Evolutionary conservation across 2,329 filamentous ascomycete species (phyloP).

Genomic region (Colletotrichum endophyticum): DNA sequence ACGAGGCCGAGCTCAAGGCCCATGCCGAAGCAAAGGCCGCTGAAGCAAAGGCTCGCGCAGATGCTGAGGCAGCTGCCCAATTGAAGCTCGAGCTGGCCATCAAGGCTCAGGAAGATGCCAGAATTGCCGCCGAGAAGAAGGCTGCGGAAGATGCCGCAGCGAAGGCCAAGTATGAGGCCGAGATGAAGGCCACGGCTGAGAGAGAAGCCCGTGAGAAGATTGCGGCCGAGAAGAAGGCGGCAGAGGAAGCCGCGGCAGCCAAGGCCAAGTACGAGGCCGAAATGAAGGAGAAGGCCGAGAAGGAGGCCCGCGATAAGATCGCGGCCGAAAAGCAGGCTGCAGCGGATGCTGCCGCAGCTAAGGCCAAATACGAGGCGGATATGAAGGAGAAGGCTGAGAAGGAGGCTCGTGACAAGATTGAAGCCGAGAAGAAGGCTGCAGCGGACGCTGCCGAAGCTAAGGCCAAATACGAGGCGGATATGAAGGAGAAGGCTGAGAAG

Average conservation of each 20-base stretch:
- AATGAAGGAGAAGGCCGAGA: conserved; percentile 41
- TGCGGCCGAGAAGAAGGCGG: conserved; percentile 35
- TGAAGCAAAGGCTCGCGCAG: conserved; percentile 43
- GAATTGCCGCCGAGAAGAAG: conserved; percentile 44
- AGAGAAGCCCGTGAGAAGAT: conserved; percentile 24
- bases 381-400: conserved; percentile 41
- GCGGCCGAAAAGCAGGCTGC: conserved; percentile 34
- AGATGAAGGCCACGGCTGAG: conserved; percentile 42
- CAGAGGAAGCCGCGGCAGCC: conserved; percentile 26
- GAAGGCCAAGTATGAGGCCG: conserved; percentile 32
- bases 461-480: conserved; percentile 25
- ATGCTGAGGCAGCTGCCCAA: conserved; percentile 44
- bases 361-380: conserved; percentile 26
- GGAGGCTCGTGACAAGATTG: conserved; percentile 26
- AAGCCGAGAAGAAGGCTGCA: conserved; percentile 34
- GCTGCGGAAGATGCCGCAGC: conserved; percentile 35
- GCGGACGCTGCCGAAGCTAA: conserved; percentile 28
- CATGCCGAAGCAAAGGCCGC: conserved; percentile 45
- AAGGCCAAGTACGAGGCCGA: conserved; percentile 27
- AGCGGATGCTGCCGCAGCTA: conserved; percentile 27
- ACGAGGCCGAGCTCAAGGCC: conserved; percentile 45
- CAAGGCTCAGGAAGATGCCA: conserved; percentile 42
- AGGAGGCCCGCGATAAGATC: conserved; percentile 26
- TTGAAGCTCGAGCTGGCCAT: conserved; percentile 31
- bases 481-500: conserved; percentile 42